A percentile compares a stretch with the other conserved stretches of the same genome.
These are phyloP conservation scores for Phytophthora syringae DNA, from an alignment of 352 stramenopile species.

Conservation along the genomic window DNA sequence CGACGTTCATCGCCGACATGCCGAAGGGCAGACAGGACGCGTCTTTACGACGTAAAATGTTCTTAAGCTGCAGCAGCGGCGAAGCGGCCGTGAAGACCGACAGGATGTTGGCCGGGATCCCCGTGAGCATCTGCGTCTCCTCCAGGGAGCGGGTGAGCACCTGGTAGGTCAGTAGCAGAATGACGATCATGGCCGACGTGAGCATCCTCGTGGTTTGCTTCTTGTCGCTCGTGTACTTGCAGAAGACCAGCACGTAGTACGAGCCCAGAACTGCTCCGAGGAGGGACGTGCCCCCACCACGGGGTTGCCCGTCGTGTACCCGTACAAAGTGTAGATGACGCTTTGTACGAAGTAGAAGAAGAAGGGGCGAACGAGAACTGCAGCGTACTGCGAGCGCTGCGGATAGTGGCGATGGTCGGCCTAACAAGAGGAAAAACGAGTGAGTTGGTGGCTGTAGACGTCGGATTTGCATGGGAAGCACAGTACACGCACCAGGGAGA, in stretches of 20 bases:
- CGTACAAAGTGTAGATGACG: constrained; percentile 86
- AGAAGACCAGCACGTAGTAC: constrained; percentile 81
- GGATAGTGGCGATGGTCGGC: constrained; percentile 69
- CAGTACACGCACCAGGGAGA: constrained; percentile 56
- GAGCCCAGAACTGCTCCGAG: constrained; percentile 62
- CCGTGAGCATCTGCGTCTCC: constrained; percentile 69
- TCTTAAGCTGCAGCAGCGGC: constrained; percentile 73
- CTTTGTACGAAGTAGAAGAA: constrained; percentile 88
- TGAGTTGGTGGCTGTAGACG: not conserved
- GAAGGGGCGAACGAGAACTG: constrained; percentile 85
- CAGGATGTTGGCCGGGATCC: constrained; percentile 76
- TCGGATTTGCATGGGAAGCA: too few relatives aligned
- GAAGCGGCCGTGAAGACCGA: constrained; percentile 75
- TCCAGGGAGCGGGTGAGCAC: constrained; percentile 47
- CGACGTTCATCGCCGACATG: constrained; percentile 84
- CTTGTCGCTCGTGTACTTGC: constrained; percentile 57
- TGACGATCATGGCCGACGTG: constrained; percentile 48
- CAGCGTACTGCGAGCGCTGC: constrained; percentile 67
- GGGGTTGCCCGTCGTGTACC: constrained; percentile 61
- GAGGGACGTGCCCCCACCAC: constrained; percentile 67
- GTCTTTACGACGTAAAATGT: constrained; percentile 66
- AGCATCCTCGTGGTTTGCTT: constrained; percentile 51
- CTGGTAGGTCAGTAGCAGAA: constrained; percentile 61
- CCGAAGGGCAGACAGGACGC: constrained; percentile 74
- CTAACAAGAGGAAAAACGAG: constrained; percentile 26